phyloP scores from a whole-genome alignment of 2,329 filamentous ascomycete species.

The Triangularia setosa region DNA sequence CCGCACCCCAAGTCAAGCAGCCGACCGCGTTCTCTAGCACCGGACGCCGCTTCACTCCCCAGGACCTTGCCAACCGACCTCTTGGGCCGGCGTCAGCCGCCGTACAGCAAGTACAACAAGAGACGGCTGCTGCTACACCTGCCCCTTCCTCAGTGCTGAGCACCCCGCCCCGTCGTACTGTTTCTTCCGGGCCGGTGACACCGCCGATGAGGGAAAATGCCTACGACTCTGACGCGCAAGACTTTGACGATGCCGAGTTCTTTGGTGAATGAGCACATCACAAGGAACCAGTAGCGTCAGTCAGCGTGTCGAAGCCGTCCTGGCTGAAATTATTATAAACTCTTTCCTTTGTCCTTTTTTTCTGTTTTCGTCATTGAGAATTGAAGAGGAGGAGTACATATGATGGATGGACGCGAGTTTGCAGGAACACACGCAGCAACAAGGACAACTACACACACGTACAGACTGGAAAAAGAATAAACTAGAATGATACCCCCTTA shows the following conservation, averaged over 20 bases:
- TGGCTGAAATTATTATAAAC: neutral
- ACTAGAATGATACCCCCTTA: slow-evolving; percentile 28
- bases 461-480: neutral
- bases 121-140: slow-evolving; percentile 30
- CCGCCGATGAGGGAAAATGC: slow-evolving; percentile 56
- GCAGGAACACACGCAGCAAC: slow-evolving; percentile 14
- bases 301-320: neutral
- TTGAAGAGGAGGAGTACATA: slow-evolving; percentile 2
- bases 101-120: neutral
- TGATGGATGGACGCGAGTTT: neutral
- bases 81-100: slow-evolving; percentile 28
- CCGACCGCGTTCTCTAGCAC: slow-evolving; percentile 60
- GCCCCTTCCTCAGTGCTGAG: slow-evolving; percentile 39
- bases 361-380: slow-evolving; percentile 3
- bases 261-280: slow-evolving; percentile 26
- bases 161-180: slow-evolving; percentile 40
- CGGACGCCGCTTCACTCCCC: slow-evolving; percentile 53
- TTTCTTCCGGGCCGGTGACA: slow-evolving; percentile 45
- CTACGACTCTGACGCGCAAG: slow-evolving; percentile 59
- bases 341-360: slow-evolving; percentile 17
- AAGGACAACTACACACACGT: neutral
- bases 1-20: slow-evolving; percentile 38
- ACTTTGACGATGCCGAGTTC: slow-evolving; percentile 28
- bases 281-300: neutral
- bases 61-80: slow-evolving; percentile 42